Percentiles rank a stretch among this genome's conserved stretches.
Conservation (phyloP, 768 basidiomycete species). For the Mycena chlorophos region DNA sequence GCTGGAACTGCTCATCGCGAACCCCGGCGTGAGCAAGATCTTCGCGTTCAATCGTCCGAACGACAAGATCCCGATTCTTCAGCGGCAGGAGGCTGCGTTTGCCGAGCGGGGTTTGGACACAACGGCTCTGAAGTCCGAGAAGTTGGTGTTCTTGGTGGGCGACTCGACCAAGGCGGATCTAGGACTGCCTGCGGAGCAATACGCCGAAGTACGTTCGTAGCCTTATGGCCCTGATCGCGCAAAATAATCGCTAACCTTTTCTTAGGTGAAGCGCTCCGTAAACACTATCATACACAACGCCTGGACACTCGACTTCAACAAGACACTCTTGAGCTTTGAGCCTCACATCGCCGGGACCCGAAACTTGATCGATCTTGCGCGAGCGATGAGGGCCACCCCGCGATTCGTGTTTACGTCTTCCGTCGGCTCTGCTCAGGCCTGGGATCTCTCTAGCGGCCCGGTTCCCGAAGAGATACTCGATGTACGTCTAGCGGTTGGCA, state of each 20-base stretch:
- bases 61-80: constrained; percentile 6
- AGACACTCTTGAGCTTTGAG: constrained; percentile 44
- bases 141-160: constrained; percentile 39
- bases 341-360: constrained; percentile 41
- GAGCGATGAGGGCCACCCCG: not conserved
- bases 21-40: constrained; percentile 24
- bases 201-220: constrained; percentile 30
- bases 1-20: constrained; percentile 30
- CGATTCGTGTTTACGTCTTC: constrained; percentile 31
- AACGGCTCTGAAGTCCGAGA: constrained; percentile 28
- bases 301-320: constrained; percentile 51
- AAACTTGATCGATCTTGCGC: constrained; percentile 32
- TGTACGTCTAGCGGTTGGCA: constrained; percentile 29
- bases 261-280: constrained; percentile 30
- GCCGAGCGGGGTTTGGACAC: constrained; percentile 34
- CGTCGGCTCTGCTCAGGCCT: constrained; percentile 15
- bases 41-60: constrained; percentile 34
- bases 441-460: constrained; percentile 27
- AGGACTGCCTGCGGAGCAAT: constrained; percentile 28
- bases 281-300: constrained; percentile 46
- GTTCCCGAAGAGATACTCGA: constrained; percentile 36
- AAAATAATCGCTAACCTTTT: not conserved
- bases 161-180: constrained; percentile 31
- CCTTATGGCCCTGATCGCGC: not conserved
- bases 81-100: constrained; percentile 37